Evolutionary conservation across 2,329 filamentous ascomycete genomes (phyloP).

Genomic region (Colletotrichum neosansevieriae): DNA sequence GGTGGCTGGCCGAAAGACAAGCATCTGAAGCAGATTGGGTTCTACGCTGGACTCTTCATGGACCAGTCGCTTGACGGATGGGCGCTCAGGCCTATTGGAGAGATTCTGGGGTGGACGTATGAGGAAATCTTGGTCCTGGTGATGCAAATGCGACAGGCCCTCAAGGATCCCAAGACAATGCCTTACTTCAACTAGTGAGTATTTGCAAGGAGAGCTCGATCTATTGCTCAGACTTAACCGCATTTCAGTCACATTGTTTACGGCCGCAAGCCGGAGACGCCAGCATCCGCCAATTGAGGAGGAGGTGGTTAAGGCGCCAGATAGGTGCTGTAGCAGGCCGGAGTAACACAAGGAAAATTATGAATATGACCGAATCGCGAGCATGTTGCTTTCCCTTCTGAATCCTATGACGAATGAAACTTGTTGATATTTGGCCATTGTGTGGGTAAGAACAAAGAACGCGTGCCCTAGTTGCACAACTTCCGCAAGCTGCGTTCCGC

Average conservation of each 20-base stretch:
- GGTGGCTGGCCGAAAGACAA: constrained; percentile 40
- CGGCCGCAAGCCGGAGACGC: constrained; percentile 15
- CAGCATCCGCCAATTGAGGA: too few species aligned
- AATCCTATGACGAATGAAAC: too few species aligned
- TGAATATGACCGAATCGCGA: too few species aligned
- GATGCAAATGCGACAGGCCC: constrained; percentile 40
- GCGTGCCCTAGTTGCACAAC: too few species aligned
- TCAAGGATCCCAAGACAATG: constrained; percentile 5
- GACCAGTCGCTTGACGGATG: constrained; percentile 47
- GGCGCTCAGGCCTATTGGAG: constrained; percentile 44
- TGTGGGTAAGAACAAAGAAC: too few species aligned
- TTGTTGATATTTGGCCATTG: too few species aligned
- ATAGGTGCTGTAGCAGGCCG: too few species aligned
- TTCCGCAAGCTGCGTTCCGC: too few species aligned
- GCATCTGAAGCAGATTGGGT: constrained; percentile 28
- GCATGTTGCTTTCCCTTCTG: too few species aligned
- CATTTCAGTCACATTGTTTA: constrained; percentile 15
- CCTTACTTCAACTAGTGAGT: constrained; percentile 27
- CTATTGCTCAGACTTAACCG: background rate
- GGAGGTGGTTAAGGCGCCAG: too few species aligned
- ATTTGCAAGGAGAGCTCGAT: background rate
- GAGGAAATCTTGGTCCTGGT: constrained; percentile 45
- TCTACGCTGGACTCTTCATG: constrained; percentile 43
- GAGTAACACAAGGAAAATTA: too few species aligned
- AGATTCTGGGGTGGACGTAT: constrained; percentile 46